Evolutionary conservation across 495 filamentous ascomycete species (phyloP).

Genomic region (Aspergillus ellipticus): DNA sequence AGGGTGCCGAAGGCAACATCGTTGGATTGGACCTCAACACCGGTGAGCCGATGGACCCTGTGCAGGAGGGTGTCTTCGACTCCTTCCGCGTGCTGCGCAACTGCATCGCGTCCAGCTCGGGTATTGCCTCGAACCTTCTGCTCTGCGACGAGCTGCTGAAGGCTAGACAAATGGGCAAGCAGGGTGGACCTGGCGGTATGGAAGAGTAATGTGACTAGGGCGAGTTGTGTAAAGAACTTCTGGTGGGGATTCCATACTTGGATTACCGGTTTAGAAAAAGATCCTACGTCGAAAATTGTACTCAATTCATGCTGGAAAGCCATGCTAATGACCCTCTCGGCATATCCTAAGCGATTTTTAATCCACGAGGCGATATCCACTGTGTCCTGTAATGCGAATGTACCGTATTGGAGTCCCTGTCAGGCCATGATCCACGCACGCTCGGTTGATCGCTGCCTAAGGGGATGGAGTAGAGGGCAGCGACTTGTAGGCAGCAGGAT

Average conservation of each 20-base stretch:
- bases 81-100: constrained; percentile 94
- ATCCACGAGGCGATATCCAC: neutral
- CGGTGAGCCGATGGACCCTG: constrained; percentile 94
- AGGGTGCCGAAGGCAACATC: constrained; percentile 74
- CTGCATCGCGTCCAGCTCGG: constrained; percentile 86
- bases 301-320: neutral
- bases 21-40: constrained; percentile 83
- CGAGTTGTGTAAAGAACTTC: constrained; percentile 1
- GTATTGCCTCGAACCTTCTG: constrained; percentile 92
- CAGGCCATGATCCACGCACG: neutral
- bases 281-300: constrained; percentile 1
- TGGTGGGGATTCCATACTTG: neutral
- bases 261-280: constrained; percentile 4
- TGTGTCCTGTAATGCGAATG: neutral
- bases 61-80: constrained; percentile 88
- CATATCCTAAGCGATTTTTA: neutral
- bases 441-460: neutral
- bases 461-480: neutral
- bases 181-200: constrained; percentile 41
- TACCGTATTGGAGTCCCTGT: neutral
- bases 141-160: constrained; percentile 97
- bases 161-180: constrained; percentile 83
- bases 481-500: neutral
- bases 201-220: constrained; percentile 39
- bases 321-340: neutral